Evolutionary conservation across 768 basidiomycete species (phyloP).

Genomic region (Coprinellus micaceus): DNA sequence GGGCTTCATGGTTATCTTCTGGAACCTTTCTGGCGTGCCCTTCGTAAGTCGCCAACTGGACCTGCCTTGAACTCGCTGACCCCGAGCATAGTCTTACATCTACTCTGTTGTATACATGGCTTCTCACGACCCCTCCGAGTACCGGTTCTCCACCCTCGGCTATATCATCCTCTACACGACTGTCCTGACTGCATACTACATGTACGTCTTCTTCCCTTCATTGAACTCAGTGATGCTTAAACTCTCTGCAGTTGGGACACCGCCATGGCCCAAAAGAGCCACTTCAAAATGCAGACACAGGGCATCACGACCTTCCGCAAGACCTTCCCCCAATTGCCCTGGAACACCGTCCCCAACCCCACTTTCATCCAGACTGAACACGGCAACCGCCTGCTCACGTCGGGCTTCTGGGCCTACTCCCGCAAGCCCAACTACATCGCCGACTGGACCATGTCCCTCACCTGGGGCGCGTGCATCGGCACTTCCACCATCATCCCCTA

Average conservation of each 20-base stretch:
- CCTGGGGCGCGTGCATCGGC: slow-evolving; percentile 80
- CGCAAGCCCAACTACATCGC: slow-evolving; percentile 98
- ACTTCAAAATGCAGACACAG: slow-evolving; percentile 96
- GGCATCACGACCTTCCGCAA: slow-evolving; percentile 82
- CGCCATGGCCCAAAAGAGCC: slow-evolving; percentile 93
- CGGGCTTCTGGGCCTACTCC: slow-evolving; percentile 92
- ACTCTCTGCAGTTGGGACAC: slow-evolving; percentile 74
- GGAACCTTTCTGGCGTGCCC: slow-evolving; percentile 92
- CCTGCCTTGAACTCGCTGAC: slow-evolving; percentile 2
- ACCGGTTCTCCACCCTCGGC: slow-evolving; percentile 76
- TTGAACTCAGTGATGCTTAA: not conserved
- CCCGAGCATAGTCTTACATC: slow-evolving; percentile 70
- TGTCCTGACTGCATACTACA: slow-evolving; percentile 79
- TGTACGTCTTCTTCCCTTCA: slow-evolving; percentile 45
- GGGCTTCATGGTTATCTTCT: slow-evolving; percentile 98
- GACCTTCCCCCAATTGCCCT: slow-evolving; percentile 91
- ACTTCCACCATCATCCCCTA: slow-evolving; percentile 82
- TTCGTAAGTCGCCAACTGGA: slow-evolving; percentile 52
- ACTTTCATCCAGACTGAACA: slow-evolving; percentile 91
- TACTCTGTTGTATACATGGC: slow-evolving; percentile 99
- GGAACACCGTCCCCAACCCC: slow-evolving; percentile 79
- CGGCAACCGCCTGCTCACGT: slow-evolving; percentile 87
- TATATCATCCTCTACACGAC: slow-evolving; percentile 73
- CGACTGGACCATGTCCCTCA: slow-evolving; percentile 83
- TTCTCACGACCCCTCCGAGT: slow-evolving; percentile 83